Percentiles rank a stretch among this genome's conserved stretches.
These are phyloP conservation scores for Metarhizium rileyi DNA, from an alignment of 2,329 filamentous ascomycete genomes.

Conservation along the genomic window DNA sequence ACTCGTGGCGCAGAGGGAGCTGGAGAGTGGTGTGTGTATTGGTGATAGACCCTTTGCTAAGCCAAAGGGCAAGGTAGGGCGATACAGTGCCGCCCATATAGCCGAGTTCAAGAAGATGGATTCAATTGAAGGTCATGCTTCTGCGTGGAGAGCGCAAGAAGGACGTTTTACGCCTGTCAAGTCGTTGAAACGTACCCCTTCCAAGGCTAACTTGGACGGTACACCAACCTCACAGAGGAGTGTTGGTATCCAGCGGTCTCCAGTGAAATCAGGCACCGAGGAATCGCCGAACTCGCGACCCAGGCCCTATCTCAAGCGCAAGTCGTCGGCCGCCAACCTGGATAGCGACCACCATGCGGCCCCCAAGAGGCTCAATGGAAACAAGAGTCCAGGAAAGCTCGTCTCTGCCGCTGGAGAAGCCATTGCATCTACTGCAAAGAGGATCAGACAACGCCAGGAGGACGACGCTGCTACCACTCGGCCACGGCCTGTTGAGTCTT, in stretches of 20 bases:
- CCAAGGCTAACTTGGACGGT: conserved; percentile 33
- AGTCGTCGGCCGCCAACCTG: conserved; percentile 22
- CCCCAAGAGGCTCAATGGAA: conserved; percentile 17
- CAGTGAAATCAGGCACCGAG: conserved; percentile 54
- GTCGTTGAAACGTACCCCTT: conserved; percentile 31
- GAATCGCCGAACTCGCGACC: conserved; percentile 36
- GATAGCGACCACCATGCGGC: conserved; percentile 11
- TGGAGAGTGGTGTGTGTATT: conserved; percentile 32
- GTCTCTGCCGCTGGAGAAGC: conserved; percentile 4
- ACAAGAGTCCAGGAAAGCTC: conserved; percentile 11
- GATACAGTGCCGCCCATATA: conserved; percentile 81
- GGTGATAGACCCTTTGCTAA: conserved; percentile 63
- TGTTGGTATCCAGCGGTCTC: conserved; percentile 39
- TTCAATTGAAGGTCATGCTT: conserved; percentile 80
- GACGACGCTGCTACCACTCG: conserved; percentile 62
- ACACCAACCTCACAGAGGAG: conserved; percentile 23
- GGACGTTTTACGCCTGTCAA: conserved; percentile 41
- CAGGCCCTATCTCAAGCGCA: conserved; percentile 26
- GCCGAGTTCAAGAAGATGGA: conserved; percentile 96
- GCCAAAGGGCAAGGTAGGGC: conserved; percentile 65
- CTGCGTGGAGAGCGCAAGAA: conserved; percentile 57
- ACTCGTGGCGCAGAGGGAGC: conserved; percentile 51
- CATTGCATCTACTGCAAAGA: conserved; percentile 46
- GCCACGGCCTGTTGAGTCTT: conserved; percentile 41
- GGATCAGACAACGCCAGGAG: conserved; percentile 53